Base-by-base conservation (phyloP, 2,329 filamentous ascomycete genomes). In the Davidsoniella virescens region DNA sequence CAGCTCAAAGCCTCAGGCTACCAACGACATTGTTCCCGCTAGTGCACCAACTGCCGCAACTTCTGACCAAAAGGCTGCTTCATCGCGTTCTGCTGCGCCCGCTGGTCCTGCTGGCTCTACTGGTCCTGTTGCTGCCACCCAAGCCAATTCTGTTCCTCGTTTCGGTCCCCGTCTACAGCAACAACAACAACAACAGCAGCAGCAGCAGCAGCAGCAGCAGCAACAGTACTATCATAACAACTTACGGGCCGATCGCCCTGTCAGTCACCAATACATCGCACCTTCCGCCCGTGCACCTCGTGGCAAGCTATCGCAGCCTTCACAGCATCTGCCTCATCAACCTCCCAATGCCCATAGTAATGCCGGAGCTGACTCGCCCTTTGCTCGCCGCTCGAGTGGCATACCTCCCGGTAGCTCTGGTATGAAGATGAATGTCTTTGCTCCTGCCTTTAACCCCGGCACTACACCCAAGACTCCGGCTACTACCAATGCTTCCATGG, bases 361-460 rank as follows among this genome's bases (percentile, higher is more conserved):
- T 6, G 76, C 76, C 64, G 58, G 67, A 54, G 60, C 67, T 54
- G 69, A 81, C 59, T 58, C 70, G 14, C 59, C 70, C 55, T 72
- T 76, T 67, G 65, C 70, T 59, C 68, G 74, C 58, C 68, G 78
- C 43, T 59, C 72, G 43, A 73, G 70, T 54, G 70, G 67, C 45
- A 62, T 71, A n/a, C 66, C 70, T 10, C 65, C 65, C 41, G 14
- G 33, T 14, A 20, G 18, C 23, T 74, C 74, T 58, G 67, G 68
- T 3, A 69, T 68, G 43, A 78, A 78, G 62, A 60, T 82, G 57
- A 82, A 82, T 58, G 80, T 85, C 4, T 82, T 82, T 54, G 87
- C 88, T 0, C 75, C 76, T 42, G 72, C 82, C 1, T 96, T 98
- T 65, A 90, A 80, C 57, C 90, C 84, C 4, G 67, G 70, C 20